phyloP scores from a whole-genome alignment of 192 early-diverging fungal genomes.

The Haplosporangium gracile region DNA sequence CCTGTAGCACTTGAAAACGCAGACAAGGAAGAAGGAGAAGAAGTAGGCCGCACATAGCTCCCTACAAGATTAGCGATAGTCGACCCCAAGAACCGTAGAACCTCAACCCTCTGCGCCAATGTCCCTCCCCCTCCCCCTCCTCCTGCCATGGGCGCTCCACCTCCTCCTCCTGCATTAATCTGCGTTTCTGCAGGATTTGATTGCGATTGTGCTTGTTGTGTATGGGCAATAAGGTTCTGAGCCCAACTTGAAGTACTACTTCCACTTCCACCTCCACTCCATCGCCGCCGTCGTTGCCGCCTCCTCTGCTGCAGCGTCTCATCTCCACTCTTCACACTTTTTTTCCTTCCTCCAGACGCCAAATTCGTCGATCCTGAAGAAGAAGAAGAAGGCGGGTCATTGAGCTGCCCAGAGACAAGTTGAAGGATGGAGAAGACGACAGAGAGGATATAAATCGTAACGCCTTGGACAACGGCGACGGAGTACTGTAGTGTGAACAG shows the following conservation, averaged over 20 bases:
- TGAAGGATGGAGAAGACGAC: background rate
- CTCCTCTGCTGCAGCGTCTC: background rate
- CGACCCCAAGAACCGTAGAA: background rate
- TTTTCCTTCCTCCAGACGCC: background rate
- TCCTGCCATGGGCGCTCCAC: background rate
- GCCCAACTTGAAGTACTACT: background rate
- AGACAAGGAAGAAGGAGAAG: background rate
- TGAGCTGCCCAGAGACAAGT: background rate
- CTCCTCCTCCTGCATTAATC: background rate
- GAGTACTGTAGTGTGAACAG: background rate
- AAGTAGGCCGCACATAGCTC: background rate
- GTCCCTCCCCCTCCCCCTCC: background rate
- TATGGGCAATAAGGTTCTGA: background rate
- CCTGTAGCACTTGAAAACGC: background rate
- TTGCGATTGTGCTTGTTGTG: background rate
- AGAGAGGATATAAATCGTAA: constrained; percentile 4
- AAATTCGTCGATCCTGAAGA: background rate
- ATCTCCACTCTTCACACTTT: background rate
- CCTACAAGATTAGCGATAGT: background rate
- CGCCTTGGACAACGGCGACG: background rate
- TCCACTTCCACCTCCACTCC: background rate
- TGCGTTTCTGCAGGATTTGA: background rate
- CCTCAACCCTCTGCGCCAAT: background rate
- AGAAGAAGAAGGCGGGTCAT: background rate
- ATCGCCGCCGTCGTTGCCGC: background rate